Percentiles rank a stretch among this genome's conserved stretches.
Conservation (phyloP, 495 filamentous ascomycete species). For the Physcia stellaris region DNA sequence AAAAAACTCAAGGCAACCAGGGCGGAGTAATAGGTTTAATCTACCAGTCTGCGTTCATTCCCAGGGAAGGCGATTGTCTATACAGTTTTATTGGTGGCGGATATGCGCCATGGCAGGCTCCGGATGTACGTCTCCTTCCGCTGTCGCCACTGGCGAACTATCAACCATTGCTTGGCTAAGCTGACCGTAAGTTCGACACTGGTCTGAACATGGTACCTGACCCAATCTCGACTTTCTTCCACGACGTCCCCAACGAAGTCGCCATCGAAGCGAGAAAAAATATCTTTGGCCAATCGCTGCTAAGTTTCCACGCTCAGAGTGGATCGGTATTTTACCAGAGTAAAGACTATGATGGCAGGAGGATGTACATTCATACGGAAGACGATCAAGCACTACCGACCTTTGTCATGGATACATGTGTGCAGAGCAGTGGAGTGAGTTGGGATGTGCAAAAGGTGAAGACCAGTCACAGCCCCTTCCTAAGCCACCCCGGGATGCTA, state of each 20-base stretch:
- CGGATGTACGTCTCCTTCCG: constrained; percentile 1
- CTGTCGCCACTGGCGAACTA: background rate
- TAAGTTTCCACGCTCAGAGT: constrained; percentile 2
- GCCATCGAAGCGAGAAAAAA: constrained; percentile 3
- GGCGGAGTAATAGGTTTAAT: constrained; percentile 18
- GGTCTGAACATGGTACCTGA: constrained; percentile 5
- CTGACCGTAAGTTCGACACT: background rate
- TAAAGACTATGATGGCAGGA: constrained; percentile 3
- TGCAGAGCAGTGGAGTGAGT: constrained; percentile 1
- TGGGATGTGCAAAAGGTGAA: constrained; percentile 4
- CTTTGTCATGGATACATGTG: constrained; percentile 6
- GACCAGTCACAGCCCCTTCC: constrained; percentile 7
- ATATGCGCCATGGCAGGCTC: constrained; percentile 5
- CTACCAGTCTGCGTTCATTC: constrained; percentile 21
- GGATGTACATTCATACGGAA: constrained; percentile 1
- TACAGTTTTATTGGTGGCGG: constrained; percentile 5
- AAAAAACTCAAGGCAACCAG: constrained; percentile 13
- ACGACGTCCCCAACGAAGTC: constrained; percentile 5
- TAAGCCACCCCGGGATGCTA: constrained; percentile 8
- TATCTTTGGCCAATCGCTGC: constrained; percentile 4
- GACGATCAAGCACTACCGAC: constrained; percentile 7
- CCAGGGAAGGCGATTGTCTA: constrained; percentile 2
- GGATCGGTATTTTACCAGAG: constrained; percentile 3
- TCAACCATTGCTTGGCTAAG: too few species aligned
- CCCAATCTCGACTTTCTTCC: constrained; percentile 8